Base-by-base conservation (phyloP, 1,284 basidiomycete species). In the Leucoagaricus sp. region DNA sequence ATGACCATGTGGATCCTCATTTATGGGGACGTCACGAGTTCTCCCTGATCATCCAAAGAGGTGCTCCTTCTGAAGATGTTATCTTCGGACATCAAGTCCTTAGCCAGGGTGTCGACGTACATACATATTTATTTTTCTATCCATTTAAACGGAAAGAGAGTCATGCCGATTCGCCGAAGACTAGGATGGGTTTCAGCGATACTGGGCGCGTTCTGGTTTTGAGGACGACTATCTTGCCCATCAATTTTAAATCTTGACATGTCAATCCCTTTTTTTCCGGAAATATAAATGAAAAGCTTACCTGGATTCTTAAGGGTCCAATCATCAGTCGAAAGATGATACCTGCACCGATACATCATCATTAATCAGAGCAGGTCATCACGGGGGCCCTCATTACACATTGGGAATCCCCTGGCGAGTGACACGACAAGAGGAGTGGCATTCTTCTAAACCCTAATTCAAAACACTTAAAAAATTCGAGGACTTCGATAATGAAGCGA, bases 1-100 rank as follows among this genome's bases (percentile, higher is more conserved):
- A 44, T 53, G 51, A 45, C 21, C 15, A 33, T 53, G 51, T 53
- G 42, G 51, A 46, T 53, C 51, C 41, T 38, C 31, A 28, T 46
- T 53, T 53, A 53, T 46, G 51, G 41, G 51, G 41, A 40, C 29
- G 38, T 9, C 38, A 23, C 8, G 15, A 50, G 28, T 25, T 31
- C 6, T 3, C 13, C n/a, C 28, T 17, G 40, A 19, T 19, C 31
- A 31, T 28, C 36, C 49, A 28, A 26, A 38, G 4, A 8, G 36
- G 8, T 8, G 36, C n/a, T n/a, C n/a, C n/a, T n/a, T n/a, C n/a
- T n/a, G n/a, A n/a, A n/a, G n/a, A n/a, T n/a, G n/a, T n/a, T n/a
- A n/a, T n/a, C n/a, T 38, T 15, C 17, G 36, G 4, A 38, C 36
- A 33, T 33, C 31, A 12, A 6, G 31, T 33, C 12, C 31, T n/a